A percentile compares a stretch with the other conserved stretches of the same genome.
These are phyloP conservation scores for Cenococcum geophilum DNA, from an alignment of 495 filamentous ascomycete genomes.

Conservation along the genomic window DNA sequence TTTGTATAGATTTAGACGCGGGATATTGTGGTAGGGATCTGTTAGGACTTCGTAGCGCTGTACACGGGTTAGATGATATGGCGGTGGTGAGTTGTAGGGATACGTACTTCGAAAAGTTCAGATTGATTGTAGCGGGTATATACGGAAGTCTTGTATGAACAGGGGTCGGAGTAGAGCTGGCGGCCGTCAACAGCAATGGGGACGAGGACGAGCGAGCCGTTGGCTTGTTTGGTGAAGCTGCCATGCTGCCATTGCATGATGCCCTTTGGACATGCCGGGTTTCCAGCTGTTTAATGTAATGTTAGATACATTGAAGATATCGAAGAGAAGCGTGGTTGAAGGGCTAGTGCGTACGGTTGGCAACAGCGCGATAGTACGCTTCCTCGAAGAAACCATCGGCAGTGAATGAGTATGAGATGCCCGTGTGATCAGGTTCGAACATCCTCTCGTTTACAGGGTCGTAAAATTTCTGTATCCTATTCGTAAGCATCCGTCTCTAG, in stretches of 20 bases:
- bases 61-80: conserved; percentile 21
- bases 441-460: conserved; percentile 63
- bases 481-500: conserved; percentile 10
- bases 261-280: conserved; percentile 59
- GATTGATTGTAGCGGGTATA: conserved; percentile 67
- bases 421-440: conserved; percentile 62
- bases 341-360: conserved; percentile 57
- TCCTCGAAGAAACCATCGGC: conserved; percentile 65
- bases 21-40: conserved; percentile 57
- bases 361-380: conserved; percentile 65
- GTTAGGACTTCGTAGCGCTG: conserved; percentile 57
- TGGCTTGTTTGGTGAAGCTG: conserved; percentile 47
- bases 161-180: conserved; percentile 65
- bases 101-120: conserved; percentile 57
- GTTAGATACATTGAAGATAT: not conserved
- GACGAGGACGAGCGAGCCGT: conserved; percentile 54
- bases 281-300: conserved; percentile 43
- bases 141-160: conserved; percentile 45
- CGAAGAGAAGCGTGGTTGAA: too few species aligned
- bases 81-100: conserved; percentile 7
- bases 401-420: conserved; percentile 79
- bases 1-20: conserved; percentile 59
- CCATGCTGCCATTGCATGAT: conserved; percentile 80
- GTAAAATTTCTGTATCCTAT: conserved; percentile 58
- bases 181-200: conserved; percentile 67